Conservation (phyloP, 257 asterid genomes). For the Salvia miltiorrhiza region DNA sequence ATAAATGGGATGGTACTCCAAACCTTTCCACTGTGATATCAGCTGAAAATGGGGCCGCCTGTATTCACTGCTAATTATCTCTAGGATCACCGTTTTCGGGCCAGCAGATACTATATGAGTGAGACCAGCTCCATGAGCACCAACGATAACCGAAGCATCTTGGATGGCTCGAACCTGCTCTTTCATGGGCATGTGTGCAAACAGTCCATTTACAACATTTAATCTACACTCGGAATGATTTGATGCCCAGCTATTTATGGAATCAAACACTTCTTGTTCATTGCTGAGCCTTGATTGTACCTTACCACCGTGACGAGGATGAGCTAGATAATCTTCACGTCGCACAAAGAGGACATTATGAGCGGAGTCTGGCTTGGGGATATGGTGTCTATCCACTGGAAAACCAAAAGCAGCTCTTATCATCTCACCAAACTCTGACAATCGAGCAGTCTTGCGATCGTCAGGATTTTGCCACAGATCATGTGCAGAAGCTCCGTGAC, state of each 20-base stretch:
- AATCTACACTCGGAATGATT: slow-evolving; percentile 47
- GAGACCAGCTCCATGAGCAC: slow-evolving; percentile 99
- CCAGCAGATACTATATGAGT: slow-evolving; percentile 83
- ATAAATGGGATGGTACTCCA: slow-evolving; percentile 74
- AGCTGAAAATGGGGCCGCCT: slow-evolving; percentile 79
- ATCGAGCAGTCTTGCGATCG: slow-evolving; percentile 63
- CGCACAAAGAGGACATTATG: slow-evolving; percentile 80
- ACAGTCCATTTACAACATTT: slow-evolving; percentile 70
- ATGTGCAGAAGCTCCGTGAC: slow-evolving; percentile 68
- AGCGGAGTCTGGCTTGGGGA: slow-evolving; percentile 33
- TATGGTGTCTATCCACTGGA: slow-evolving; percentile 49
- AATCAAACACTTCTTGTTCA: slow-evolving; percentile 66
- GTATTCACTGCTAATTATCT: slow-evolving; percentile 75
- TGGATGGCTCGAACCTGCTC: slow-evolving; percentile 88
- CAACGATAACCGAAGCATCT: slow-evolving; percentile 77
- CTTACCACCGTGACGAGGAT: slow-evolving; percentile 92
- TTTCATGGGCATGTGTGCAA: slow-evolving; percentile 96
- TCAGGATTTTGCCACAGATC: slow-evolving; percentile 70
- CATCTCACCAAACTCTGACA: slow-evolving; percentile 97
- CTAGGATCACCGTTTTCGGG: slow-evolving; percentile 57
- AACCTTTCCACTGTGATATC: slow-evolving; percentile 89
- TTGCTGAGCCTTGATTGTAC: slow-evolving; percentile 88
- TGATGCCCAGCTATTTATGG: slow-evolving; percentile 58
- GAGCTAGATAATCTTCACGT: slow-evolving; percentile 93
- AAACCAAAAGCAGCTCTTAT: slow-evolving; percentile 76